Evolutionary conservation across 2,329 filamentous ascomycete species (phyloP).

Genomic region (Diaporthe nobilis): DNA sequence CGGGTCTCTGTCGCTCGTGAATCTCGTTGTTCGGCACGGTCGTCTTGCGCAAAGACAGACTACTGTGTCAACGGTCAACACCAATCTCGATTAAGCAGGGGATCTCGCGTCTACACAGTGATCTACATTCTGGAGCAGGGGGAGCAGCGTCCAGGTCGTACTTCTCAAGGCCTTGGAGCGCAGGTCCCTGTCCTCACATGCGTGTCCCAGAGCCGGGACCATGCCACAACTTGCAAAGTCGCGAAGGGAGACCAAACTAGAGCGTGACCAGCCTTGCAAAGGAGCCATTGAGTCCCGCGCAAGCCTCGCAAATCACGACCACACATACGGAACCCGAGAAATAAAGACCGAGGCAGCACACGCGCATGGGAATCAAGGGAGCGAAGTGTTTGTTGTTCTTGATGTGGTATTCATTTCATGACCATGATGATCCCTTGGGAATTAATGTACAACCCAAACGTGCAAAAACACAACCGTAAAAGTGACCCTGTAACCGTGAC

Average conservation of each 20-base stretch:
- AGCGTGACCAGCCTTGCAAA: not conserved
- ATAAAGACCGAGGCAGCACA: constrained; percentile 18
- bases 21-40: not conserved
- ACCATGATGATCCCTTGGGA: constrained; percentile 72
- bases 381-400: constrained; percentile 50
- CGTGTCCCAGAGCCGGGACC: too few species aligned
- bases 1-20: not conserved
- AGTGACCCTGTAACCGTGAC: constrained; percentile 78
- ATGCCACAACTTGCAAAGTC: not conserved
- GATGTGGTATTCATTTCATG: constrained; percentile 72
- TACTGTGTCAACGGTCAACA: not conserved
- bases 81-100: not conserved
- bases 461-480: constrained; percentile 76
- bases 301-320: not conserved
- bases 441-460: constrained; percentile 81
- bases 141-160: too few species aligned
- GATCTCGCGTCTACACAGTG: not conserved
- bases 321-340: not conserved
- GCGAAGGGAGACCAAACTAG: not conserved
- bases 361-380: not conserved
- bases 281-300: not conserved
- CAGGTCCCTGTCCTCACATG: not conserved
- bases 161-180: too few species aligned
- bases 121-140: not conserved
- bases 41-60: not conserved